A percentile compares a stretch with the other conserved stretches of the same genome.
phyloP scores from a whole-genome alignment of 352 stramenopile genomes.

The Elongisporangium senticosum region DNA sequence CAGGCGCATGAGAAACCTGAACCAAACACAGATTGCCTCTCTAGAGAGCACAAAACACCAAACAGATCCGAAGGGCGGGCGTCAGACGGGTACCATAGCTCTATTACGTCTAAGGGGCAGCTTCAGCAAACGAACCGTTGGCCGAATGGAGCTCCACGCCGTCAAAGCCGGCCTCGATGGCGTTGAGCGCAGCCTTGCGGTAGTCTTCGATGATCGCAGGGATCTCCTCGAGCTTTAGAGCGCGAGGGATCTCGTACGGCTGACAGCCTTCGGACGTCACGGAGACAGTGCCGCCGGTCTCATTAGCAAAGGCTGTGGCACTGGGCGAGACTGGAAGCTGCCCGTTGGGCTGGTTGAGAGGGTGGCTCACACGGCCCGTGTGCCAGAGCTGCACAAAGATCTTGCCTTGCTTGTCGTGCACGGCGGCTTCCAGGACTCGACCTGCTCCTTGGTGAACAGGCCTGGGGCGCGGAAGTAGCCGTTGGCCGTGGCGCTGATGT shows the following conservation, averaged over 20 bases:
- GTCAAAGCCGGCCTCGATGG: conserved; percentile 84
- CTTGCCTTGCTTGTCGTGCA: conserved; percentile 70
- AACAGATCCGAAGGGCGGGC: too few species aligned
- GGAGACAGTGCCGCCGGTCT: conserved; percentile 2
- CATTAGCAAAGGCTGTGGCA: conserved; percentile 12
- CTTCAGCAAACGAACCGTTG: conserved; percentile 19
- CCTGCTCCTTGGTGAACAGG: conserved; percentile 39
- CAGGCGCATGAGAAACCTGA: too few species aligned
- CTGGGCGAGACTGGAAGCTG: conserved; percentile 43
- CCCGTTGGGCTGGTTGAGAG: conserved; percentile 44
- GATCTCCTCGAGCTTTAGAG: conserved; percentile 64
- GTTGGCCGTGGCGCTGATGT: conserved; percentile 32
- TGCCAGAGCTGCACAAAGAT: conserved; percentile 88
- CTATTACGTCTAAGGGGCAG: too few species aligned
- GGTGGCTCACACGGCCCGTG: conserved; percentile 62
- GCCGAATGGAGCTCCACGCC: conserved; percentile 85
- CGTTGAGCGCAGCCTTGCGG: conserved; percentile 32
- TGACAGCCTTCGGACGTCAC: conserved; percentile 22
- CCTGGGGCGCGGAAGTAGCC: conserved; percentile 45
- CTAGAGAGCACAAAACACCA: too few species aligned
- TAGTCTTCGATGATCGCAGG: conserved; percentile 50
- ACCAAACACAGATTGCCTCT: too few species aligned
- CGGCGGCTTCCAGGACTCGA: conserved; percentile 50
- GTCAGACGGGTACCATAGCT: too few species aligned
- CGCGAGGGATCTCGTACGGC: conserved; percentile 32